Evolutionary conservation across 2,329 filamentous ascomycete species (phyloP).

Genomic region (Cytospora schulzeri): DNA sequence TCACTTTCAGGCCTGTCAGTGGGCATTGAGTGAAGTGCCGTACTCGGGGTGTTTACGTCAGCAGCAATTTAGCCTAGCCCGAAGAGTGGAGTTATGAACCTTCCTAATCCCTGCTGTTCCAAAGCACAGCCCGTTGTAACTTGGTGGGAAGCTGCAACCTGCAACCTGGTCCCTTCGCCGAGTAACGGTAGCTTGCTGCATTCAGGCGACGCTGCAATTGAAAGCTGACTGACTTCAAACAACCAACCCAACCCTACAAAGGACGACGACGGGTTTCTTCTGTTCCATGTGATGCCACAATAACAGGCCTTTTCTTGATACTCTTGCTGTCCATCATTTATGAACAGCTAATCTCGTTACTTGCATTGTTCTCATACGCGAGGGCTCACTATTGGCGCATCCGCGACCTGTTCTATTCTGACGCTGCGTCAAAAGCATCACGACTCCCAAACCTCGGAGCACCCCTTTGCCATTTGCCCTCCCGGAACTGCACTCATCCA

Average conservation of each 20-base stretch:
- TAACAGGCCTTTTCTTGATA: conserved; percentile 3
- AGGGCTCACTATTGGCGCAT: conserved; percentile 13
- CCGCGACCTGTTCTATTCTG: neutral
- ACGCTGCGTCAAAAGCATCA: neutral
- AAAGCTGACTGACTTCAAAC: neutral
- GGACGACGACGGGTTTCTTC: conserved; percentile 9
- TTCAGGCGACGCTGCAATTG: conserved; percentile 16
- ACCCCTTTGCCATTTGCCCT: neutral
- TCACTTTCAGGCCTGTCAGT: too few species aligned
- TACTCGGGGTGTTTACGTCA: neutral
- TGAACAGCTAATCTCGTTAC: conserved; percentile 15
- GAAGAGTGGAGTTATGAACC: neutral
- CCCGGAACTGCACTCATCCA: neutral
- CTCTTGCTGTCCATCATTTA: neutral
- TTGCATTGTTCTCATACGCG: conserved; percentile 1
- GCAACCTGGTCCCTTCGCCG: conserved; percentile 28
- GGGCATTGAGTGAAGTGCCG: too few species aligned
- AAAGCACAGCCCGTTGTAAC: conserved; percentile 18
- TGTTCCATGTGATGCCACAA: conserved; percentile 2
- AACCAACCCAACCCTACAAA: neutral
- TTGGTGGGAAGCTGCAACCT: conserved; percentile 17
- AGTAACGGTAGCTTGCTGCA: conserved; percentile 11
- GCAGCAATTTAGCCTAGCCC: neutral
- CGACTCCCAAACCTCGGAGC: too few species aligned
- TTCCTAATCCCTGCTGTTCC: neutral